Conservation (phyloP, 345 rosid genomes). For the Sonneratia alba region DNA sequence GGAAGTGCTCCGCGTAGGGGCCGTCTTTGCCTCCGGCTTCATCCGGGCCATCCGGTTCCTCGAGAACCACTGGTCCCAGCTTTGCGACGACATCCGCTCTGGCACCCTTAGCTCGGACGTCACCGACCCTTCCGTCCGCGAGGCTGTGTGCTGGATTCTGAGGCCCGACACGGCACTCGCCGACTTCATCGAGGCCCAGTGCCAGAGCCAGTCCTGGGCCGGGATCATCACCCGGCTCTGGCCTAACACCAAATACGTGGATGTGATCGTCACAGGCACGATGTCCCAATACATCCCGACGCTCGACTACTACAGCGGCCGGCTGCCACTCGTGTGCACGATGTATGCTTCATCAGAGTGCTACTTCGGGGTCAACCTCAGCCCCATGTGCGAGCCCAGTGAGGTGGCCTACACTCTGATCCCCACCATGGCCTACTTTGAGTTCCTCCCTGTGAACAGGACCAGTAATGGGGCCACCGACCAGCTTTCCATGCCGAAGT, state of each 20-base stretch:
- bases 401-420: conserved; percentile 84
- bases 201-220: conserved; percentile 49
- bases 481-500: no score
- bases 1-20: conserved; percentile 72
- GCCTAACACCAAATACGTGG: conserved; percentile 85
- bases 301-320: conserved; percentile 82
- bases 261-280: conserved; percentile 96
- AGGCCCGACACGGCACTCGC: conserved; percentile 57
- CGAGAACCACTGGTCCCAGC: conserved; percentile 51
- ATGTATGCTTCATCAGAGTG: conserved; percentile 98
- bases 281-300: conserved; percentile 97
- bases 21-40: conserved; percentile 79
- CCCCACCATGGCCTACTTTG: conserved; percentile 91
- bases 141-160: conserved; percentile 49
- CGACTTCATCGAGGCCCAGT: conserved; percentile 42
- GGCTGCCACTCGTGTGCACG: conserved; percentile 85
- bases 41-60: conserved; percentile 69
- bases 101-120: conserved; percentile 44
- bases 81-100: conserved; percentile 39
- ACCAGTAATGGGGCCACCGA: conserved; percentile 33
- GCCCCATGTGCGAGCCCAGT: conserved; percentile 73
- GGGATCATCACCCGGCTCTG: conserved; percentile 70
- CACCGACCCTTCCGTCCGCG: conserved; percentile 44
- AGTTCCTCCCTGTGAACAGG: conserved; percentile 73
- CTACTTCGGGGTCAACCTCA: conserved; percentile 83